Base-by-base conservation (phyloP, 2,329 filamentous ascomycete species). In the Ophiostoma pallidulum region DNA sequence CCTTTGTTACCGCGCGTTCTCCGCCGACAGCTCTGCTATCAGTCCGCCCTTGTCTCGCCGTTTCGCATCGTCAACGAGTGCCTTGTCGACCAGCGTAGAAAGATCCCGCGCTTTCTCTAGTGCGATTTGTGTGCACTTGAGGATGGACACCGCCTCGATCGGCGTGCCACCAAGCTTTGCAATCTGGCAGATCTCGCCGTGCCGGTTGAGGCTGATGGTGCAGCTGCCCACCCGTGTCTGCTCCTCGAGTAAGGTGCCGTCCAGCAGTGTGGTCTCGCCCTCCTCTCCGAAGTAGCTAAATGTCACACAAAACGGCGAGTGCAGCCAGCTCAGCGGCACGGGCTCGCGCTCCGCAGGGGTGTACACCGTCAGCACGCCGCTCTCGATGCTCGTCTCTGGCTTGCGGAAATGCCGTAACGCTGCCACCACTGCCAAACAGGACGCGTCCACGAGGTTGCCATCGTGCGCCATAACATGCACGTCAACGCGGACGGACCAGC, bases 381-480 rank as follows among this genome's bases (percentile, higher is more conserved):
- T 88, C 58, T 89, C 83, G 29, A 96, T 86, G 57, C 82, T 82
- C 6, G 90, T 87, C 62, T 97, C 92, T 2, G 89, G 90, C 60
- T 90, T 83, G 53, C 87, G 79, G 68, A 95, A 98, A 67, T 97
- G 91, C 53, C 87, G 83, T 54, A 98, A 71, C 2, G 87, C 89
- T 1, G 91, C 86, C 56, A 97, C 82, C 45, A 94, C 81, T 26
- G 87, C 88, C 45, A 96, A 76, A 62, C 90, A 96, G 19, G 86
- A 78, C 3, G 84, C 82, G 64, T 97, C 91, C 31, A 92, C 79
- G 36, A 98, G 73, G 57, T 90, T 91, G 45, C 92, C 92, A 62
- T 97, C 91, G 62, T 90, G 87, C 43, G 88, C 84, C 39, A 97
- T 75, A 40, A 97, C 81, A 66, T 98, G 92, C 19, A 97, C 78